Base-by-base conservation (phyloP, 2,329 filamentous ascomycete genomes). In the Pestalotiopsis sp. region DNA sequence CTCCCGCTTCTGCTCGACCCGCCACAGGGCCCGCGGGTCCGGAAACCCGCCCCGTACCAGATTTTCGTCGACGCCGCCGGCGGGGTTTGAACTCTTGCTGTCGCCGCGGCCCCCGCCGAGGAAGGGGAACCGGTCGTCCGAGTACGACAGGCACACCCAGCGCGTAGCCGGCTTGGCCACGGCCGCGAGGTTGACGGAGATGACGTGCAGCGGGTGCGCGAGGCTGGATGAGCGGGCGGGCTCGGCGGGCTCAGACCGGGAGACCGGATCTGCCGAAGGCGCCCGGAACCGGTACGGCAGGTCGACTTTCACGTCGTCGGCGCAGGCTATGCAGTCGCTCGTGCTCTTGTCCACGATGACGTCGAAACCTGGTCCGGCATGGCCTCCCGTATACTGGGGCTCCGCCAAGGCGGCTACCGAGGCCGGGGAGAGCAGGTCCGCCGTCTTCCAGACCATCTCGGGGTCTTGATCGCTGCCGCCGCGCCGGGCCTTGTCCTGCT, bases 321-420 rank as follows among this genome's bases (percentile, higher is more conserved):
- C 24, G 35, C 58, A 63, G n/a, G 40, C 26, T 20, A 66, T 63
- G 40, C 57, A 38, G 44, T 66, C 65, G 59, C 65, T 63, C 17
- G 65, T 66, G 58, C 65, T 66, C 17, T 66, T 66, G 44, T 66
- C 65, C 7, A 40, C 65, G 30, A 66, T 59, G 11, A 63, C 26
- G 26, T 66, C 65, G 14, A 66, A 24, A 4, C 26, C 30, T 2
- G 65, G 30, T 1, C 1, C 58, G 2, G 17, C 38, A 7, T 17
- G 11, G 10, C n/a, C 44, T 7, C 17, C 20, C 20, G 4, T 6
- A 1, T 6, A 10, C 44, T 6, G 30, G 30, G 30, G 35, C 38
- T 11, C n/a, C 11, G 9, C 30, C n/a, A 66, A 24, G 2, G n/a
- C 35, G 26, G 57, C 59, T 3, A 66, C 52, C 1, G 65, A 66